Evolutionary conservation across 202 grass and related monocot genomes (phyloP), one percentile per base, ranked within the genome.

Genomic region (Bolboschoenoplectus hybrid): DNA sequence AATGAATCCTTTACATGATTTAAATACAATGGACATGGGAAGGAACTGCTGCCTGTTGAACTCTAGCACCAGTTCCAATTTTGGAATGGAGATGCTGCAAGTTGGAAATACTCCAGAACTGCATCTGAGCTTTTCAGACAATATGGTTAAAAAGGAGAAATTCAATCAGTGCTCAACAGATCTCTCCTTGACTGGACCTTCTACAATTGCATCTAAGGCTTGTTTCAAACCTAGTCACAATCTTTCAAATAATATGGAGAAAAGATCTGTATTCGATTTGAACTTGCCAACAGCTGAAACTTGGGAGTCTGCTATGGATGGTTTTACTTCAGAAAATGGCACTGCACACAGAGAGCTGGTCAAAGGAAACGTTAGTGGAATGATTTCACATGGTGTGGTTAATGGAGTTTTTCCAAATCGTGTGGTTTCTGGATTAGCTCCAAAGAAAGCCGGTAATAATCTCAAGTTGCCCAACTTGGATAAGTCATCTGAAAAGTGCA

Each of bases 261-360:
- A 82, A 85, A 74, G 85, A 64, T 85, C 88, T 60, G 91, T 80
- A 45, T 94, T 94, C 74, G 94, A 97, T 91, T 87, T 97, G 49
- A 97, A 97, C 87, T 63, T 94, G 16, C 76, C 87, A 17, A 58
- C 10, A 84, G 85, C 88, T 76, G 87, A 74, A n/a, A 50, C 58
- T 85, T 86, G 88, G 83, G 81, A 87, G 67, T 85, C 88, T 61
- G 50, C 87, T 86, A 70, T 53, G 85, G 74, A 88, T 77, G 63
- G 79, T 71, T 80, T 80, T 56, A 67, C 60, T 67, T 74, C 56
- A 51, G 20, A 56, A 40, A 88, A n/a, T 26, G 9, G 67, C 41
- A 63, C 62, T 89, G 79, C 77, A 20, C 65, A 16, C 63, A 67
- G 60, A 74, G 26, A 86, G 83, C 87, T 81, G 61, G 68, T 87